Base-by-base conservation (phyloP, 2,329 filamentous ascomycete species). In the Graphiopsis chlorocephala region DNA sequence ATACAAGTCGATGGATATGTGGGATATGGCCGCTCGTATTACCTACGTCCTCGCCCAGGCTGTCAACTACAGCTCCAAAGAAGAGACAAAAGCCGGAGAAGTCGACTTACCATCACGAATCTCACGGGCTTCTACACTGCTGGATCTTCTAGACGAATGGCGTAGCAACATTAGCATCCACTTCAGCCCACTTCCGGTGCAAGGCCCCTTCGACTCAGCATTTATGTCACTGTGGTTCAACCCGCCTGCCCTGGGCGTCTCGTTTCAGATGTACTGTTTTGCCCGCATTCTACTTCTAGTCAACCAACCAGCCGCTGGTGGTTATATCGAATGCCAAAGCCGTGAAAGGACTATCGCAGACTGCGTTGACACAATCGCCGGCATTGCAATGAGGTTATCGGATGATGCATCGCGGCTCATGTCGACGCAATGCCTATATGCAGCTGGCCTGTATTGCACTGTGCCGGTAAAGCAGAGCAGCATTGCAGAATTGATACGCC, bases 41-140 rank as follows among this genome's bases (percentile, higher is more conserved):
- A 77, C 85, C 0, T 88, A 84, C 68, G 79, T 88, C 1, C 78
- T 87, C 4, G 82, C 84, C 0, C 81, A 85, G 68, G 82, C 82
- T 2, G 81, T 88, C 3, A 86, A 87, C 67, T 88, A 85, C 72
- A 84, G 83, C 56, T 84, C 84, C 0, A 78, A 81, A n/a, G 81
- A 85, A 64, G 81, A 81, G 63, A 76, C 73, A 35, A 78, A 81
- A 66, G 74, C 76, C 12, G 78, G 79, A 31, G 78, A 82, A 56
- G 69, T 77, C 35, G 76, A 76, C 62, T 74, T 80, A 23, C 67
- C 73, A n/a, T 69, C 69, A 35, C 78, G 83, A 23, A 80, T 85
- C 15, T 17, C 67, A n/a, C 65, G 67, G 23, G 73, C 72, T 1
- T 79, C 80, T 64, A 78, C 78, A 11, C 72, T 85, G 0, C 74